A percentile compares a stretch with the other conserved stretches of the same genome.
Conservation (phyloP, 306 rosid species). For the Malus orientalis region DNA sequence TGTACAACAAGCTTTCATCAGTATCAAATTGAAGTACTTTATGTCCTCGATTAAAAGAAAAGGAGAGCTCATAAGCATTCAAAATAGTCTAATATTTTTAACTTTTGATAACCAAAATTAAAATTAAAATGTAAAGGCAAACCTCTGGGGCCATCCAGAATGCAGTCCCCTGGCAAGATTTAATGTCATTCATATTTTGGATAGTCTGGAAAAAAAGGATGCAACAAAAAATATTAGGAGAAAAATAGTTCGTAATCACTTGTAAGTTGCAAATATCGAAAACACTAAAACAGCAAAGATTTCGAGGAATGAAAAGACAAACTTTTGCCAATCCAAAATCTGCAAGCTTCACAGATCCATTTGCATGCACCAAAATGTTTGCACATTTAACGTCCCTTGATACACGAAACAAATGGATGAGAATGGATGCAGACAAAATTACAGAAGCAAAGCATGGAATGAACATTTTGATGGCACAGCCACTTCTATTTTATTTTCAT, state of each 20-base stretch:
- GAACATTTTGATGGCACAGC: not conserved
- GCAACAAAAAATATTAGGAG: conserved; percentile 11
- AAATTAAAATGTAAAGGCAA: conserved; percentile 29
- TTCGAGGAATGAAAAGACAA: conserved; percentile 12
- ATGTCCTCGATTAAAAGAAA: not conserved
- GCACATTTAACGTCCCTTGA: conserved; percentile 96
- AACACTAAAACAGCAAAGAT: not conserved
- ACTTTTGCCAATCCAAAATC: conserved; percentile 99
- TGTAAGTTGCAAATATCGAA: conserved; percentile 8
- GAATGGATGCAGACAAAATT: conserved; percentile 4
- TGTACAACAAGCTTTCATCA: not conserved
- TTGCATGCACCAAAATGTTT: conserved; percentile 83
- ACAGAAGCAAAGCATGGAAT: not conserved
- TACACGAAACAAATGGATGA: conserved; percentile 12
- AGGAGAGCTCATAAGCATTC: not conserved
- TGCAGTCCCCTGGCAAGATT: conserved; percentile 79
- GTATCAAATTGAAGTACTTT: not conserved
- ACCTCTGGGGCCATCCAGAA: conserved; percentile 99
- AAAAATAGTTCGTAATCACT: conserved; percentile 9
- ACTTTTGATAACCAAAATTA: not conserved
- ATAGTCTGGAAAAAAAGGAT: conserved; percentile 48
- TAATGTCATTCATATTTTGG: conserved; percentile 60
- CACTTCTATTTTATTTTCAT: not conserved
- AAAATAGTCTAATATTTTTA: not conserved
- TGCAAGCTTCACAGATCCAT: conserved; percentile 92